Percentiles rank a stretch among this genome's conserved stretches.
phyloP scores from a whole-genome alignment of 1,139 yeast genomes.

The Candida sp. region DNA sequence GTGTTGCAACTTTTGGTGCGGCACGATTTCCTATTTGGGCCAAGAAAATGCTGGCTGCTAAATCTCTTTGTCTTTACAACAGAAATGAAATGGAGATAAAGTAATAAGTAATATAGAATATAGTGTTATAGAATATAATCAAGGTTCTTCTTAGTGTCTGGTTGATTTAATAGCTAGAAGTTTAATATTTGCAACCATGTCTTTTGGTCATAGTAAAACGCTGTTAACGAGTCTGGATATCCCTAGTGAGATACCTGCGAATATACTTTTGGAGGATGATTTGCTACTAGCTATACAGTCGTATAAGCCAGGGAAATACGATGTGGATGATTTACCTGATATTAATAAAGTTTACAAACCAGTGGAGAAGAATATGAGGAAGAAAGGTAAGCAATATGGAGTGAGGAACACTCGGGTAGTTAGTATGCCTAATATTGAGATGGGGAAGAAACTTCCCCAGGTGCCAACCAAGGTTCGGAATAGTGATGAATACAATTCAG shows the following conservation, averaged over 20 bases:
- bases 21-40: not conserved
- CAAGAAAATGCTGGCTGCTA: not conserved
- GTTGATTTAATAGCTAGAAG: too few relatives aligned
- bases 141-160: too few relatives aligned
- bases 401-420: conserved; percentile 5
- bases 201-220: not conserved
- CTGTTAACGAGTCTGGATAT: conserved; percentile 4
- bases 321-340: conserved; percentile 28
- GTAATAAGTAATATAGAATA: too few relatives aligned
- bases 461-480: not conserved
- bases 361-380: conserved; percentile 4
- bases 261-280: conserved; percentile 15
- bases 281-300: conserved; percentile 26
- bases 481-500: not conserved
- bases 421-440: conserved; percentile 9
- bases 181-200: too few relatives aligned
- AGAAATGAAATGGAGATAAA: not conserved
- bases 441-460: conserved; percentile 2
- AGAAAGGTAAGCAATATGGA: not conserved
- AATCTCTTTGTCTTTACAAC: not conserved
- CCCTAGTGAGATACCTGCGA: conserved; percentile 10
- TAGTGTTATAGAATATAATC: too few relatives aligned
- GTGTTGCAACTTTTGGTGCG: not conserved
- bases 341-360: conserved; percentile 24
- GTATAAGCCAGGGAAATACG: conserved; percentile 23